A percentile compares a stretch with the other conserved stretches of the same genome.
These are phyloP conservation scores for Neurospora crassa DNA, from an alignment of 2,329 filamentous ascomycete genomes.

Conservation along the genomic window DNA sequence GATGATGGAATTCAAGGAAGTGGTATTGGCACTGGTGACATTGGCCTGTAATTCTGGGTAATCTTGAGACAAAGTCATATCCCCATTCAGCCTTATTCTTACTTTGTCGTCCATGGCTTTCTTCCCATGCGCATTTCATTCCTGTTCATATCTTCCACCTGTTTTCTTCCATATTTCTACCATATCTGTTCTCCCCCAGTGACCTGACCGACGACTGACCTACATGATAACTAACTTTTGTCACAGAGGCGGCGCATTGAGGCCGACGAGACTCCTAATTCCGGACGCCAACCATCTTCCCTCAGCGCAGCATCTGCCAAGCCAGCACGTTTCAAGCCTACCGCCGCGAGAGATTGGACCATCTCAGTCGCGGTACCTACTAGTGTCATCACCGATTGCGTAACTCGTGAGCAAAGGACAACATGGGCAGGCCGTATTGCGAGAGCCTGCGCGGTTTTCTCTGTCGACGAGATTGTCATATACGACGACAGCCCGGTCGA, in stretches of 20 bases:
- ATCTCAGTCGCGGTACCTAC: slow-evolving; percentile 70
- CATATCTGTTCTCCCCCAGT: background rate
- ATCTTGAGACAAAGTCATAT: background rate
- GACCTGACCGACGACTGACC: background rate
- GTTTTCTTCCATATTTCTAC: background rate
- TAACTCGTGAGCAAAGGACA: slow-evolving; percentile 67
- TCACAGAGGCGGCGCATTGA: slow-evolving; percentile 43
- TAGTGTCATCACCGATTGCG: slow-evolving; percentile 63
- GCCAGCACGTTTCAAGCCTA: slow-evolving; percentile 57
- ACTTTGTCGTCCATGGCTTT: background rate
- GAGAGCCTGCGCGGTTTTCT: slow-evolving; percentile 73
- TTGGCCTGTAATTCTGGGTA: background rate
- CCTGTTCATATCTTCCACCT: background rate
- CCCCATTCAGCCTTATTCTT: background rate
- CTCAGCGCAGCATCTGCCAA: background rate
- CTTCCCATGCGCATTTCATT: background rate
- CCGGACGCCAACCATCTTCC: background rate
- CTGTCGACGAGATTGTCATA: slow-evolving; percentile 73
- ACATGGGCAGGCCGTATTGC: slow-evolving; percentile 66
- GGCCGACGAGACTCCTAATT: slow-evolving; percentile 21
- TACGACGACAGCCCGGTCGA: slow-evolving; percentile 59
- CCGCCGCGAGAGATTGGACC: slow-evolving; percentile 58
- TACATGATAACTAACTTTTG: background rate
- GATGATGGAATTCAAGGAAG: background rate
- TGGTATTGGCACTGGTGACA: background rate